Conservation (phyloP, 345 rosid genomes). For the Dovyalis caffra region DNA sequence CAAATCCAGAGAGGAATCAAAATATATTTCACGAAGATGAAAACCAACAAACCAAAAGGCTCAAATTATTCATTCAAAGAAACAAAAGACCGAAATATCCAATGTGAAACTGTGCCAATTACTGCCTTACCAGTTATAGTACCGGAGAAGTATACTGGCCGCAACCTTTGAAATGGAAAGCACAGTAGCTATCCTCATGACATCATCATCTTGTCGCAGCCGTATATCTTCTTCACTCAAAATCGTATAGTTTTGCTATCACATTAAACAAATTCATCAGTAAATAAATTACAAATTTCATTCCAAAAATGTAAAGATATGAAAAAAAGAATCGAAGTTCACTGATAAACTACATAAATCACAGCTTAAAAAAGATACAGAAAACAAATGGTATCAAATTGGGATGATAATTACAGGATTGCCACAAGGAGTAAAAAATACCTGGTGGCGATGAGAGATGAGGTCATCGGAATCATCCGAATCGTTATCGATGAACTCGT, state of each 20-base stretch:
- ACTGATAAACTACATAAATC: not conserved
- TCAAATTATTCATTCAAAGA: not conserved
- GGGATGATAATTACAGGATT: not conserved
- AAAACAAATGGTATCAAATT: not conserved
- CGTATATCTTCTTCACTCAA: constrained; percentile 29
- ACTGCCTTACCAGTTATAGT: constrained; percentile 30
- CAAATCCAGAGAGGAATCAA: not conserved
- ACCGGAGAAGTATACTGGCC: constrained; percentile 29
- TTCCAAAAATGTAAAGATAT: not conserved
- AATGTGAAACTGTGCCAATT: not conserved
- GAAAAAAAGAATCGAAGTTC: not conserved
- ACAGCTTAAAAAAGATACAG: not conserved
- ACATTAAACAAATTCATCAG: not conserved
- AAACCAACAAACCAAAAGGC: not conserved
- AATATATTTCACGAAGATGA: not conserved
- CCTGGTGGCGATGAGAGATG: constrained; percentile 66
- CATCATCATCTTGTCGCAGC: constrained; percentile 30
- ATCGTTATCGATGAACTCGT: constrained; percentile 67
- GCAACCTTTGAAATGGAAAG: constrained; percentile 33
- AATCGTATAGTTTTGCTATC: constrained; percentile 30
- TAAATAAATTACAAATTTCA: not conserved
- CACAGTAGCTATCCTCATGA: constrained; percentile 28
- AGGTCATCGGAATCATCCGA: constrained; percentile 72
- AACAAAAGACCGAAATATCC: not conserved
- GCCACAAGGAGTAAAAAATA: not conserved